These are phyloP conservation scores for Arthrobotrys pseudoclavata DNA, from an alignment of 2,329 filamentous ascomycete species.

Conservation along the genomic window DNA sequence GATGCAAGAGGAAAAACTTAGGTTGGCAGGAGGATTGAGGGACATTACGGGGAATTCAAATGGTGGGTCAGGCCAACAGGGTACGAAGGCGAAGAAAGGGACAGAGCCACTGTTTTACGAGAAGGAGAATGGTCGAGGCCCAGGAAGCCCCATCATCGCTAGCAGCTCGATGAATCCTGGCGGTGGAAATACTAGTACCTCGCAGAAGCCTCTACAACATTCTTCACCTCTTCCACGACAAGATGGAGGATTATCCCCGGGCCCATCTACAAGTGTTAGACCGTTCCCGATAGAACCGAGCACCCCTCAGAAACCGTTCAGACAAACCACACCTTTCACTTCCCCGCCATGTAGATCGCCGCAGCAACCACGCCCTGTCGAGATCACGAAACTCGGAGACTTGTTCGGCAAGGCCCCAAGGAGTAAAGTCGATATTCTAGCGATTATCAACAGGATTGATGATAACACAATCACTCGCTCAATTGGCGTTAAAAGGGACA, in stretches of 20 bases:
- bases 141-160: not conserved
- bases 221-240: slow-evolving; percentile 16
- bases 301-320: slow-evolving; percentile 35
- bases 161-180: not conserved
- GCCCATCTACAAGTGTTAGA: slow-evolving; percentile 1
- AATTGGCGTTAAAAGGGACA: slow-evolving; percentile 60
- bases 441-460: slow-evolving; percentile 33
- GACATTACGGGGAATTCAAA: slow-evolving; percentile 8
- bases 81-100: not conserved
- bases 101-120: slow-evolving; percentile 18
- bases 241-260: slow-evolving; percentile 39
- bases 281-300: not conserved
- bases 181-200: not conserved
- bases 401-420: slow-evolving; percentile 46
- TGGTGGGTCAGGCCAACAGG: not conserved
- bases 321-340: slow-evolving; percentile 52
- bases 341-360: slow-evolving; percentile 34
- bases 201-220: not conserved
- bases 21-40: not conserved
- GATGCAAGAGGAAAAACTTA: slow-evolving; percentile 39
- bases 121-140: slow-evolving; percentile 21
- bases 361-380: slow-evolving; percentile 46
- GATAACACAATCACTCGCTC: slow-evolving; percentile 51
- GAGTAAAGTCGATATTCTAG: slow-evolving; percentile 31
- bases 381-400: slow-evolving; percentile 49